Evolutionary conservation across 148 eudicot genomes (phyloP).

Genomic region (Limonium bicolor): DNA sequence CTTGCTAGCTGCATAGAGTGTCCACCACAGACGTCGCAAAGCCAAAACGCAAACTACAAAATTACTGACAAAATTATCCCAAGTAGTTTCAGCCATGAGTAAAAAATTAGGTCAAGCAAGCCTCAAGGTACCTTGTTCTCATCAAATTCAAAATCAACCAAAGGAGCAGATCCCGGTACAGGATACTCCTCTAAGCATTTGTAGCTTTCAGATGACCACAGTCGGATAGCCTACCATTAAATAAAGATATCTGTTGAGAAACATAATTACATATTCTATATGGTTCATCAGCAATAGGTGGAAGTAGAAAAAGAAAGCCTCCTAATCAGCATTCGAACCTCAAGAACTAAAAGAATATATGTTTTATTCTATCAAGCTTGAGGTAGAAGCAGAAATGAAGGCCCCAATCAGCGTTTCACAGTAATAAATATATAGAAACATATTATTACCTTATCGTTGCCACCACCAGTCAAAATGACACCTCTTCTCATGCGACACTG

Average conservation of each 20-base stretch:
- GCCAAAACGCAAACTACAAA: no score
- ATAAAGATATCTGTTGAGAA: no score
- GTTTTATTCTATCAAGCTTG: neutral
- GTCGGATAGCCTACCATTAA: slow-evolving; percentile 62
- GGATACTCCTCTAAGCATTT: slow-evolving; percentile 62
- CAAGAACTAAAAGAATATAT: neutral
- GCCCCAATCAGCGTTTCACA: slow-evolving; percentile 5
- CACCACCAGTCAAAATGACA: slow-evolving; percentile 64
- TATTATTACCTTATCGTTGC: slow-evolving; percentile 90
- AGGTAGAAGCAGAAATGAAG: neutral
- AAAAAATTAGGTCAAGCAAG: neutral
- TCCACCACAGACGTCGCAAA: no score
- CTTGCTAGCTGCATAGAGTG: no score
- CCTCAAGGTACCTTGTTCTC: slow-evolving; percentile 58
- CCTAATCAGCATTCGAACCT: neutral
- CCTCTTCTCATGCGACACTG: slow-evolving; percentile 83
- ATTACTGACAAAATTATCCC: no score
- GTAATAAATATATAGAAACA: no score
- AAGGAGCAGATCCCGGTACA: slow-evolving; percentile 32
- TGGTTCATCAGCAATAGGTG: neutral
- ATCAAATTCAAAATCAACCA: slow-evolving; percentile 83
- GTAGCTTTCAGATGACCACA: slow-evolving; percentile 71
- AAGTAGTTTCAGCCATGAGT: neutral
- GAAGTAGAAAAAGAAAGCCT: neutral
- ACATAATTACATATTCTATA: neutral